These are phyloP conservation scores for Fusarium tupiense DNA, from an alignment of 2,329 filamentous ascomycete genomes.

Conservation along the genomic window DNA sequence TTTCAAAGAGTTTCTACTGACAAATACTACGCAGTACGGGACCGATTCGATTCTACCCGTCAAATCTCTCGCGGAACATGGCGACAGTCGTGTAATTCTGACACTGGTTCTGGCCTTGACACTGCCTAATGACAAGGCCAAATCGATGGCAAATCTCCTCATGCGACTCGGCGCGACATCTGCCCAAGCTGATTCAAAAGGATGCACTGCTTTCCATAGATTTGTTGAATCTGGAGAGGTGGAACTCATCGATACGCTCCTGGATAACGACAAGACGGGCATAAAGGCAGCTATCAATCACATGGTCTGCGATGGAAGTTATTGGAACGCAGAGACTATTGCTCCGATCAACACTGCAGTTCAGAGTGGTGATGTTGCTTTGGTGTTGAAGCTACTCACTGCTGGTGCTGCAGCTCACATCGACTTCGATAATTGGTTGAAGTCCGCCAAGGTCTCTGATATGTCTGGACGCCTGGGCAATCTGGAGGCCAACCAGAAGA, in stretches of 20 bases:
- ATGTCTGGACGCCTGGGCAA: slow-evolving; percentile 46
- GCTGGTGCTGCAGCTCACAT: slow-evolving; percentile 69
- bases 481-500: slow-evolving; percentile 59
- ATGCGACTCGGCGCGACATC: slow-evolving; percentile 76
- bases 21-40: slow-evolving; percentile 67
- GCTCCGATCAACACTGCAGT: slow-evolving; percentile 70
- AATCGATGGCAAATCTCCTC: slow-evolving; percentile 71
- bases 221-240: slow-evolving; percentile 63
- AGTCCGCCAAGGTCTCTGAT: slow-evolving; percentile 59
- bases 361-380: slow-evolving; percentile 57
- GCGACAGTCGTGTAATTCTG: slow-evolving; percentile 70
- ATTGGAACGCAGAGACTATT: slow-evolving; percentile 49
- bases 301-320: slow-evolving; percentile 55
- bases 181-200: slow-evolving; percentile 74
- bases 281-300: slow-evolving; percentile 74
- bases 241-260: slow-evolving; percentile 60
- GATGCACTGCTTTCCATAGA: slow-evolving; percentile 73
- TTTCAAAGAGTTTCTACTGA: slow-evolving; percentile 2
- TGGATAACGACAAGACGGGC: slow-evolving; percentile 67
- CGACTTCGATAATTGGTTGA: slow-evolving; percentile 72
- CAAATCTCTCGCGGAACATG: slow-evolving; percentile 67
- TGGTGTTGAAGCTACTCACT: slow-evolving; percentile 70
- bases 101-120: slow-evolving; percentile 74
- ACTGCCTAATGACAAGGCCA: slow-evolving; percentile 70
- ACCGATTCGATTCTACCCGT: slow-evolving; percentile 80